Evolutionary conservation across 2,329 filamentous ascomycete species (phyloP), one percentile per base, ranked within the genome.

Genomic region (Dactylellina haptotyla): DNA sequence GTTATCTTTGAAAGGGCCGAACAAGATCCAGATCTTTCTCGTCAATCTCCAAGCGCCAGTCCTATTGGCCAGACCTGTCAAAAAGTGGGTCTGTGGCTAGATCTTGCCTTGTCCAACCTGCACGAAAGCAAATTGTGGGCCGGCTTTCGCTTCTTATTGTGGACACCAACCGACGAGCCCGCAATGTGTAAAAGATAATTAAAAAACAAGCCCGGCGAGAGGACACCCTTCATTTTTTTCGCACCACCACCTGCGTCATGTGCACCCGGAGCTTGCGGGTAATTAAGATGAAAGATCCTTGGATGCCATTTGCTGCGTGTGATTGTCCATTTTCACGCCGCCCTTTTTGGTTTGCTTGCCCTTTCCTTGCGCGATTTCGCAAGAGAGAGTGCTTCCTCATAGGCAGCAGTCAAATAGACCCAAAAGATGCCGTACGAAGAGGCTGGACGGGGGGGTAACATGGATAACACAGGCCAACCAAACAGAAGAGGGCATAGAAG

Each of bases 11-110:
- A 64, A 71, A 71, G 58, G 66, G 67, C 67, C 67, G 59, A 65
- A 71, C 51, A 50, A 72, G 67, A 72, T 72, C 67, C 67, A 72
- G 67, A 72, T 72, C 67, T 64, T 72, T 72, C 67, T 72, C 67
- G 67, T 72, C 67, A 72, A 72, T 72, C 67, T 72, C 66, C 67
- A 72, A 72, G 67, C 67, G 67, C 67, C 53, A 6, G 41, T 41
- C 32, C 32, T 41, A 72, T 72, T 72, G 67, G 67, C 32, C 16
- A 34, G 53, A 63, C n/a, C 34, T 14, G 23, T 65, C 53, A 46
- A 46, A 37, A 39, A 32, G 67, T 72, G 67, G 67, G 67, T 59
- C 67, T 46, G 20, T 65, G 51, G 67, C 67, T 23, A 63, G 59
- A 72, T 72, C 67, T 72, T 61, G 67, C 59, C 66, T 71, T 71